Base-by-base conservation (phyloP, 169 alveolate species). In the Toxoplasma gondii region DNA sequence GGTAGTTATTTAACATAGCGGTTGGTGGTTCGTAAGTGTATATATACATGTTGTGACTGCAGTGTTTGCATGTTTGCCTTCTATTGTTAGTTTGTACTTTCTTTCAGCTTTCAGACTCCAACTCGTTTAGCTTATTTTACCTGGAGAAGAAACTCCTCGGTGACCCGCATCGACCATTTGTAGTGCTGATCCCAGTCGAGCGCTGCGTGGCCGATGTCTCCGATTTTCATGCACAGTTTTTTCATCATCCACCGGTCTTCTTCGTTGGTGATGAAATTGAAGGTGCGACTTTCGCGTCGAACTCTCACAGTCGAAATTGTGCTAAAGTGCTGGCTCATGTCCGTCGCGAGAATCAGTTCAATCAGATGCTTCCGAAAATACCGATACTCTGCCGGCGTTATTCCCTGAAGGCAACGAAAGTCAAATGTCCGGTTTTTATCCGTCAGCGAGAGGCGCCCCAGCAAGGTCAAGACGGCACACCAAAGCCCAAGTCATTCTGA, bases 171-270 rank as follows among this genome's bases (percentile, higher is more conserved):
- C 29, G 99, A 97, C 99, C 99, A 98, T 64, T 97, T 94, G 49
- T 97, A 95, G 84, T 98, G 99, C 49, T 98, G 98, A 12, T 96
- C 96, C 98, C 98, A 97, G 91, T 96, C 97, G 87, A 98, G 96
- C 93, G 98, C 98, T 44, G 98, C 97, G 96, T 98, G 99, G 34
- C 99, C 99, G 39, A 98, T 97, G 93, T 98, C 99, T 16, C 99
- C 99, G n/a, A 98, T 94, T 82, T 98, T 98, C 38, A 98, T 94
- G 81, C 98, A 97, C 58, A 98, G 96, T 34, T 97, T 98, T 53
- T 97, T 95, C 49, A 98, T 95, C 95, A 97, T 96, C 97, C 98
- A 96, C 44, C 97, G 95, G 91, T 98, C 99, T 81, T 98, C 98
- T 49, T 96, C 96, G 95, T 97, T 97, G 34, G 93, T 88, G 87